phyloP scores from a whole-genome alignment of 1,284 basidiomycete species.

The Cryptococcus deneoformans region DNA sequence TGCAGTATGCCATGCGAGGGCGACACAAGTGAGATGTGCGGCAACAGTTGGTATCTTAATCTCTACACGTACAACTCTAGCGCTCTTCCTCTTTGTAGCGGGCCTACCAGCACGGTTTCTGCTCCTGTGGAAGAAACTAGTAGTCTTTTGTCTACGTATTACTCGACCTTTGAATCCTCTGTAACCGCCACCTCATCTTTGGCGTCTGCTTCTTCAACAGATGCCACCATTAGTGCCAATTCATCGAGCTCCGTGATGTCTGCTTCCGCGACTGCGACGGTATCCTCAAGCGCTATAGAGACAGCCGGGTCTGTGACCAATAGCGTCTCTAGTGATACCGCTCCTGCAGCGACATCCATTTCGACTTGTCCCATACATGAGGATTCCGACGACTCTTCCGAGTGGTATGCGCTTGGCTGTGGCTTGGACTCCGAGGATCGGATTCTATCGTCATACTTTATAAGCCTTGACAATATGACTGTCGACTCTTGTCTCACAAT shows the following conservation, averaged over 20 bases:
- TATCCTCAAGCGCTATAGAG: not conserved
- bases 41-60: slow-evolving; percentile 37
- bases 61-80: slow-evolving; percentile 36
- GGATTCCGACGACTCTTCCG: slow-evolving; percentile 22
- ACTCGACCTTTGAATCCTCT: slow-evolving; percentile 11
- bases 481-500: slow-evolving; percentile 38
- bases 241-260: not conserved
- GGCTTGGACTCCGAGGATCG: slow-evolving; percentile 26
- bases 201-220: slow-evolving; percentile 5
- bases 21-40: slow-evolving; percentile 30
- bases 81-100: not conserved
- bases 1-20: slow-evolving; percentile 40
- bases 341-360: slow-evolving; percentile 13
- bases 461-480: slow-evolving; percentile 24
- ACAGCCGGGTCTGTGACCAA: too few relatives aligned
- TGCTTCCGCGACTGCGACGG: slow-evolving; percentile 15
- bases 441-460: slow-evolving; percentile 19
- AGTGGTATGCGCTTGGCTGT: slow-evolving; percentile 44
- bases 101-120: too few relatives aligned
- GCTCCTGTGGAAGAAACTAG: too few relatives aligned
- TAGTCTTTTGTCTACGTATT: slow-evolving; percentile 1
- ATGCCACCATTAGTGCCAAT: slow-evolving; percentile 10
- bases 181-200: slow-evolving; percentile 12
- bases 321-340: slow-evolving; percentile 3
- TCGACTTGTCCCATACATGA: slow-evolving; percentile 17